Evolutionary conservation across 2,329 filamentous ascomycete species (phyloP), one percentile per base, ranked within the genome.

Genomic region (Claviceps paspali): DNA sequence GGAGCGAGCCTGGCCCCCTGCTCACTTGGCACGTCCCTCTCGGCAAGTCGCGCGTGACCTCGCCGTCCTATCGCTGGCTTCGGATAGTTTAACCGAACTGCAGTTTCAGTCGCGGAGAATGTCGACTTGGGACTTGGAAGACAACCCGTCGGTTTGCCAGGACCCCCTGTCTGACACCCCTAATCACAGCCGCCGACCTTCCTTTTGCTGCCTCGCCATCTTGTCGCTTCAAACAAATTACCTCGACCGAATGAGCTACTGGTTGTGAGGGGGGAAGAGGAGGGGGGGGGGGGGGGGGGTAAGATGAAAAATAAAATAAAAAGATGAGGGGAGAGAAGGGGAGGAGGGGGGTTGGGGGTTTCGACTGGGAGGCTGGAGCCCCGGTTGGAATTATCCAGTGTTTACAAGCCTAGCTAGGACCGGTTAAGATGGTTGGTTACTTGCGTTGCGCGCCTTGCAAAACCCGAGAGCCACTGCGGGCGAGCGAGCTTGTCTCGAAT

Each of bases 41-140:
- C 30, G 17, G 31, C 31, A 22, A 33, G 31, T 24, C 22, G 12
- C 22, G 8, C 11, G 19, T 9, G 26, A 23, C 26, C 22, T n/a
- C 22, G 21, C n/a, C 19, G 30, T 40, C 29, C 34, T 36, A 32
- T 19, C 30, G 18, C 17, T 33, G 32, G 34, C 24, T 32, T 35
- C 38, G 38, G 38, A 40, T 36, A 18, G 24, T 33, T 36, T 37
- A 40, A 29, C 38, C 38, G 38, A n/a, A 40, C 29, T 33, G 34
- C 29, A 29, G 38, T 36, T 40, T 29, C 28, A 23, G 33, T 39
- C 22, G 29, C 29, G 38, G 38, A 34, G 38, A 33, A 33, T 27
- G 21, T 22, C n/a, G 29, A 18, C 33, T 30, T 24, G 22, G 19
- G 12, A n/a, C n/a, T n/a, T n/a, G n/a, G n/a, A n/a, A n/a, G n/a